These are phyloP conservation scores for Volvariella volvacea DNA, from an alignment of 1,284 basidiomycete genomes.

Conservation along the genomic window DNA sequence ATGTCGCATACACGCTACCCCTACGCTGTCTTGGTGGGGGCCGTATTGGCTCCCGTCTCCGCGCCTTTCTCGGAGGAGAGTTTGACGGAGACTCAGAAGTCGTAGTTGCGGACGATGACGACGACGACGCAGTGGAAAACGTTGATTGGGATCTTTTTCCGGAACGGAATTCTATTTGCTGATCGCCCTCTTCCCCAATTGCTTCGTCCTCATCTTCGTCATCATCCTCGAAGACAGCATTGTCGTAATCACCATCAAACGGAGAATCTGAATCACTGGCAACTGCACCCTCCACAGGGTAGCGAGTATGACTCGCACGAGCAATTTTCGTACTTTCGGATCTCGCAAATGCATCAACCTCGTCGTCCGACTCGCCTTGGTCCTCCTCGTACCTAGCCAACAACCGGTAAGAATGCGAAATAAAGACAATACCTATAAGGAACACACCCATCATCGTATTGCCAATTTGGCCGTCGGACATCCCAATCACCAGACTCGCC, in stretches of 20 bases:
- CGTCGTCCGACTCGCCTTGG: conserved; percentile 39
- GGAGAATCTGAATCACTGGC: conserved; percentile 27
- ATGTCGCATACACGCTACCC: conserved; percentile 8
- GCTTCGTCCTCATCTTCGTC: conserved; percentile 46
- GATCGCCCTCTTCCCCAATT: conserved; percentile 5
- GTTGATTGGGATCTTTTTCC: conserved; percentile 28
- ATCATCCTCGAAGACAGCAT: too few relatives aligned
- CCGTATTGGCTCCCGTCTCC: not conserved
- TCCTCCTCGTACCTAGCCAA: conserved; percentile 55
- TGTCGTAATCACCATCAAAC: conserved; percentile 18
- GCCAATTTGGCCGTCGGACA: conserved; percentile 15
- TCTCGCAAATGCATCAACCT: conserved; percentile 20
- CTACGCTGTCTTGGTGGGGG: conserved; percentile 11
- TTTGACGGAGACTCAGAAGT: conserved; percentile 35
- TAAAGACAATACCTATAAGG: conserved; percentile 2
- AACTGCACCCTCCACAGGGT: conserved; percentile 29
- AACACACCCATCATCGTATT: conserved; percentile 59
- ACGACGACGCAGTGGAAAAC: conserved; percentile 29
- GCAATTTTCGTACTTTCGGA: not conserved
- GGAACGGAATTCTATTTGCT: not conserved
- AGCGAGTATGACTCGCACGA: too few relatives aligned
- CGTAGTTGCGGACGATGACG: conserved; percentile 24
- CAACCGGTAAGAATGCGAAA: conserved; percentile 1
- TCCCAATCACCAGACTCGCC: conserved; percentile 15
- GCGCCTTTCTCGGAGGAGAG: conserved; percentile 21